phyloP scores from a whole-genome alignment of 257 asterid species.

The Osmanthus fragrans region DNA sequence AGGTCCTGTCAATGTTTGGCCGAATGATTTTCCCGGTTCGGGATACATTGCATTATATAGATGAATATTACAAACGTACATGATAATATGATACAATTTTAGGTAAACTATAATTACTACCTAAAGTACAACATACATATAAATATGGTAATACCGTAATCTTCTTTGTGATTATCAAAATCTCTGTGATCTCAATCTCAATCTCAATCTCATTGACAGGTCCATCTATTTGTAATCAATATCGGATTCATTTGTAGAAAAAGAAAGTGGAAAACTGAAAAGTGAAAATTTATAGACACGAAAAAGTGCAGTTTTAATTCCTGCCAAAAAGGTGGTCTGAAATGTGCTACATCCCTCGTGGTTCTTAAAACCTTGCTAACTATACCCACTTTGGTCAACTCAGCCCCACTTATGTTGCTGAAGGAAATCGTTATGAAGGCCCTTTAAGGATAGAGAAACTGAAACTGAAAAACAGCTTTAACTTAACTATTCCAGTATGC shows the following conservation, averaged over 20 bases:
- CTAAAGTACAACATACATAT: too few relatives aligned
- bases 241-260: neutral
- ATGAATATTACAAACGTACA: too few relatives aligned
- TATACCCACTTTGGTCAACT: neutral
- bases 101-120: too few relatives aligned
- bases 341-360: neutral
- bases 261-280: neutral
- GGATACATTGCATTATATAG: too few relatives aligned
- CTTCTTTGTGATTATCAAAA: too few relatives aligned
- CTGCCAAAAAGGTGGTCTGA: neutral
- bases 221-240: too few relatives aligned
- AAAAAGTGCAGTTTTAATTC: neutral
- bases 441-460: neutral
- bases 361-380: neutral
- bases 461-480: neutral
- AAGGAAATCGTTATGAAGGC: neutral
- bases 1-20: neutral
- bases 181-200: too few relatives aligned
- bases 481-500: neutral
- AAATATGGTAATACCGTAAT: too few relatives aligned
- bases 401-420: neutral
- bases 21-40: too few relatives aligned
- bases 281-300: neutral
- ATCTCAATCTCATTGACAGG: too few relatives aligned
- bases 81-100: too few relatives aligned